Evolutionary conservation across 2,329 filamentous ascomycete species (phyloP), one percentile per base, ranked within the genome.

Genomic region (Xylariaceae sp.): DNA sequence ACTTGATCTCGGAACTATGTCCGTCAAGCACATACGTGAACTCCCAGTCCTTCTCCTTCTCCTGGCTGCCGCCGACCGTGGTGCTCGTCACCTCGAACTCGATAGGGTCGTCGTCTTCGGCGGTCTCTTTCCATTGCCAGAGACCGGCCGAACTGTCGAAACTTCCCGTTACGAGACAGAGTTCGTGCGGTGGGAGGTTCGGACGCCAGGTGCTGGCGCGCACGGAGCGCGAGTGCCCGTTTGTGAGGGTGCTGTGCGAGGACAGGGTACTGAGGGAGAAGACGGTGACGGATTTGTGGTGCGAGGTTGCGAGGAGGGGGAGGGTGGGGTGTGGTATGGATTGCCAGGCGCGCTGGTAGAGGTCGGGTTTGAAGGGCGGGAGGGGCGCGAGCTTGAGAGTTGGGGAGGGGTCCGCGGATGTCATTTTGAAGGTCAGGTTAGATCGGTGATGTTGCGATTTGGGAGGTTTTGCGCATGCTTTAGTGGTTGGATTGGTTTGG

Each of bases 11-110:
- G 23, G 89, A 91, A 70, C 97, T 94, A 73, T 97, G 94, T 0
- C 94, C 94, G 70, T 97, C 94, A 0, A 99, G 82, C 1, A 97
- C 88, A 6, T 97, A 87, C 0, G 89, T 89, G 69, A 97, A 95
- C 55, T 92, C 88, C 90, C 94, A 99, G 62, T 96, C 92, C 55
- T 92, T 88, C 0, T 88, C 84, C 2, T 92, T 88, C 0, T 88
- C 84, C 3, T 85, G 82, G 10, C 80, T 78, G 2, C 78, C 78
- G 10, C 76, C 75, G 13, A 71, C 68, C 18, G 66, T 66, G 8
- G 71, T 70, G 11, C 67, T 67, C 1, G 55, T 79, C 11, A 77
- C 73, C 62, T 82, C 78, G 3, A 80, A 69, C 60, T 64, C 64
- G 34, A 65, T 30, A 1, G 23, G 58, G 5, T 59, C 64, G 9